These are phyloP conservation scores for Penicillium polonicum DNA, from an alignment of 2,329 filamentous ascomycete genomes.

Conservation along the genomic window DNA sequence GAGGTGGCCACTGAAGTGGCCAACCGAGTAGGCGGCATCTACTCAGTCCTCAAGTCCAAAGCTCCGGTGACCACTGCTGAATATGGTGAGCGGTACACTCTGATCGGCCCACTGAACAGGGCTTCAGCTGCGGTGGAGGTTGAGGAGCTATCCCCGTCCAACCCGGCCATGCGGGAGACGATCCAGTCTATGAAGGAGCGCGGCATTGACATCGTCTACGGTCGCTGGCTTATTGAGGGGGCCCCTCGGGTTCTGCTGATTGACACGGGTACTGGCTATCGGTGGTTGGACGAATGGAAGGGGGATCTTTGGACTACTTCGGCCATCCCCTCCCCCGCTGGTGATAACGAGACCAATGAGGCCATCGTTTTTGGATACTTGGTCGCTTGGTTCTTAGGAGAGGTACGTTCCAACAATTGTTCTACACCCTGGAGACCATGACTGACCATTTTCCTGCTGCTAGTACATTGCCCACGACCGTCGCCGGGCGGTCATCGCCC, in stretches of 20 bases:
- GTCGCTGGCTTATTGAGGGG: slow-evolving; percentile 95
- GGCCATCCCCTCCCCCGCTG: slow-evolving; percentile 87
- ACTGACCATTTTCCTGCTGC: slow-evolving; percentile 12
- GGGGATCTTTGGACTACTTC: slow-evolving; percentile 89
- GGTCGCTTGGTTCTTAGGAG: slow-evolving; percentile 96
- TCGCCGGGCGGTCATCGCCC: slow-evolving; percentile 86
- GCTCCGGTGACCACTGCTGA: slow-evolving; percentile 95
- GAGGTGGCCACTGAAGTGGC: slow-evolving; percentile 97
- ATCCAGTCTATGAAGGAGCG: slow-evolving; percentile 92
- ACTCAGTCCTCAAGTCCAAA: slow-evolving; percentile 98
- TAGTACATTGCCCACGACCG: slow-evolving; percentile 94
- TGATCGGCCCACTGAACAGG: slow-evolving; percentile 91
- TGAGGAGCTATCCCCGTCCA: slow-evolving; percentile 82
- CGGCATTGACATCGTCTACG: slow-evolving; percentile 86
- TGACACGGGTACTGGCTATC: slow-evolving; percentile 90
- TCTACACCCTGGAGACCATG: background rate
- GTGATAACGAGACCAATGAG: slow-evolving; percentile 94
- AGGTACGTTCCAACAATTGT: slow-evolving; percentile 61
- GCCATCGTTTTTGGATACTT: slow-evolving; percentile 96
- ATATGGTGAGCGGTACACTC: slow-evolving; percentile 95
- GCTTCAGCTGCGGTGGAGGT: slow-evolving; percentile 96
- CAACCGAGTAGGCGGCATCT: slow-evolving; percentile 97
- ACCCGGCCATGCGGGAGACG: slow-evolving; percentile 73
- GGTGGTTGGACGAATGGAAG: slow-evolving; percentile 95
- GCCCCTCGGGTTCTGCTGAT: slow-evolving; percentile 91